Evolutionary conservation across 108 stramenopile genomes (phyloP).

Genomic region (Conticribra guillardii): DNA sequence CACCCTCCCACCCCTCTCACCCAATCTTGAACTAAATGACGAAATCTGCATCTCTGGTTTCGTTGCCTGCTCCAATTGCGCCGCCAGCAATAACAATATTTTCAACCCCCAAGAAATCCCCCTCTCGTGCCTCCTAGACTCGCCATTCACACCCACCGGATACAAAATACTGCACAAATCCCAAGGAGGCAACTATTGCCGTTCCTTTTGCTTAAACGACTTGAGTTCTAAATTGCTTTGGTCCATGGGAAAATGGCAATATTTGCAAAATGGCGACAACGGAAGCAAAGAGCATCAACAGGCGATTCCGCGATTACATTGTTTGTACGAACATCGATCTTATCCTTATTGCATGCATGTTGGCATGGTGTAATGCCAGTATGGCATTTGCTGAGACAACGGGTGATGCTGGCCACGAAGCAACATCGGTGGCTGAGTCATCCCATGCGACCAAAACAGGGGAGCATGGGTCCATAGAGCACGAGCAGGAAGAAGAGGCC

Average conservation of each 20-base stretch:
- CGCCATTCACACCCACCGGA: neutral
- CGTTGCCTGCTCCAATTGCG: slow-evolving; percentile 12
- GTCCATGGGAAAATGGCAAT: neutral
- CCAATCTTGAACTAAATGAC: slow-evolving; percentile 4
- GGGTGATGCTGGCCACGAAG: neutral
- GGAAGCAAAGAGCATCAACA: neutral
- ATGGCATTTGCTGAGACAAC: neutral
- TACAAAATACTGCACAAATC: neutral
- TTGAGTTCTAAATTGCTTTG: neutral
- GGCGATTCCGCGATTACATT: neutral
- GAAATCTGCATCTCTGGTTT: slow-evolving; percentile 18
- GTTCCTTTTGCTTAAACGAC: neutral
- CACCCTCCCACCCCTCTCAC: too few relatives aligned
- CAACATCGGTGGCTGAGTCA: neutral
- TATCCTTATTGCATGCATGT: neutral
- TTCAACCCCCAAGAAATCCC: slow-evolving; percentile 3
- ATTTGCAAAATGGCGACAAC: neutral
- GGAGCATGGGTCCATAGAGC: neutral
- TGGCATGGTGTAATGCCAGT: neutral
- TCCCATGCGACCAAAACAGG: neutral
- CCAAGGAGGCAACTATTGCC: neutral
- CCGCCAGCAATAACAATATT: neutral
- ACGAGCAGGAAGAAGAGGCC: slow-evolving; percentile 1
- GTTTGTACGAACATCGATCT: neutral
- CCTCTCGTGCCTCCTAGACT: slow-evolving; percentile 1